Evolutionary conservation across 2,329 filamentous ascomycete genomes (phyloP), one percentile per base, ranked within the genome.

Genomic region (Parafenestella ontariensis): DNA sequence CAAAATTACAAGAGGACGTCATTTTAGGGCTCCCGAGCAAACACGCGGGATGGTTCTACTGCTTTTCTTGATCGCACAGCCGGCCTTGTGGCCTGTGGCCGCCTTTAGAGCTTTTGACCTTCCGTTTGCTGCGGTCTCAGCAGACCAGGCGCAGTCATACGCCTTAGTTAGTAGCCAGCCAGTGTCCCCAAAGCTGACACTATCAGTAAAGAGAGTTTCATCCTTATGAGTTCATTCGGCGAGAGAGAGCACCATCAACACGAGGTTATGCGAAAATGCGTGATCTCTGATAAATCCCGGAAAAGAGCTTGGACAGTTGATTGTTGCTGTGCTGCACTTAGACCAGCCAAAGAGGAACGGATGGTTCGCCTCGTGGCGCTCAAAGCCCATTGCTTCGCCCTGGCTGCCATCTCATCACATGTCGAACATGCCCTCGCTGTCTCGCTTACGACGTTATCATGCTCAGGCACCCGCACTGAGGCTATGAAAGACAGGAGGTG

Each of bases 101-200:
- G n/a, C n/a, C n/a, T n/a, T n/a, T n/a, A n/a, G n/a, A 28, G 37
- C 42, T 37, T 36, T 42, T 17, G 28, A 49, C 41, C 52, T 42
- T 23, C 50, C 46, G 37, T 17, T 40, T 52, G 21, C 37, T 47
- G 34, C 39, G 44, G 49, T 53, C 56, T 58, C 52, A 52, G 46
- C 46, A 54, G 46, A 56, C 50, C 51, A 41, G 31, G 34, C 36
- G 24, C 48, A 58, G 56, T 59, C 59, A 60, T 54, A 45, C 37
- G 61, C 59, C 50, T 52, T 13, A 21, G 10, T 1, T 15, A 49
- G 47, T 43, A 28, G 47, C 34, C 46, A 46, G 37, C 26, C 18
- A 51, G 36, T 37, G 24, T 5, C 37, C 40, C 26, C 36, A 26
- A 49, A 46, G 43, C 43, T 42, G 24, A 50, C 9, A 44, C 26